These are phyloP conservation scores for Aspergillus clavatus DNA, from an alignment of 2,329 filamentous ascomycete species.

Conservation along the genomic window DNA sequence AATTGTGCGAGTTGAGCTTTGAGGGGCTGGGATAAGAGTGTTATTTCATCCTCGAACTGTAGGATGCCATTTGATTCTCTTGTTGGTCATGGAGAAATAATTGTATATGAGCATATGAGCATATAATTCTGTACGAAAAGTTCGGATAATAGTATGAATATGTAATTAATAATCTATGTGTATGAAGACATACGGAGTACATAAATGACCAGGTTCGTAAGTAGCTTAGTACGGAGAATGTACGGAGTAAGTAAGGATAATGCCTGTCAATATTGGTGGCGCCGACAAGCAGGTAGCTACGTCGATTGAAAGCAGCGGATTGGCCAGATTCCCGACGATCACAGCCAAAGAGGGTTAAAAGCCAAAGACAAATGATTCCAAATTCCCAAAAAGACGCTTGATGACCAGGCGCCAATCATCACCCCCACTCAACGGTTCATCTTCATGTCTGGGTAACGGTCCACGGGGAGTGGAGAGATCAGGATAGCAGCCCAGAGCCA, in stretches of 20 bases:
- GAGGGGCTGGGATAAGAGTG: no score
- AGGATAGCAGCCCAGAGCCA: slow-evolving; percentile 1
- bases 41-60: no score
- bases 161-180: no score
- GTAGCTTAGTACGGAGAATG: neutral
- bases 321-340: slow-evolving; percentile 15
- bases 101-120: no score
- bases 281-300: slow-evolving; percentile 2
- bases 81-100: no score
- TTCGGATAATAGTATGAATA: no score
- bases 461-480: slow-evolving; percentile 17
- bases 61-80: no score
- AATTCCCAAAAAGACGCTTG: slow-evolving; percentile 16
- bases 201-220: neutral
- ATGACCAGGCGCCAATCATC: slow-evolving; percentile 17
- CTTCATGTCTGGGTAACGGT: slow-evolving; percentile 17
- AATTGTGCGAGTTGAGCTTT: no score
- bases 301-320: slow-evolving; percentile 9
- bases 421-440: slow-evolving; percentile 14
- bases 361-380: slow-evolving; percentile 22
- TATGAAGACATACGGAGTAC: no score
- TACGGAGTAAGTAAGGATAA: neutral
- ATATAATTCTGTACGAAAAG: no score
- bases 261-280: neutral
- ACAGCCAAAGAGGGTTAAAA: slow-evolving; percentile 9